phyloP scores from a whole-genome alignment of 192 early-diverging fungal species.

The Rhizophagus prolifer region DNA sequence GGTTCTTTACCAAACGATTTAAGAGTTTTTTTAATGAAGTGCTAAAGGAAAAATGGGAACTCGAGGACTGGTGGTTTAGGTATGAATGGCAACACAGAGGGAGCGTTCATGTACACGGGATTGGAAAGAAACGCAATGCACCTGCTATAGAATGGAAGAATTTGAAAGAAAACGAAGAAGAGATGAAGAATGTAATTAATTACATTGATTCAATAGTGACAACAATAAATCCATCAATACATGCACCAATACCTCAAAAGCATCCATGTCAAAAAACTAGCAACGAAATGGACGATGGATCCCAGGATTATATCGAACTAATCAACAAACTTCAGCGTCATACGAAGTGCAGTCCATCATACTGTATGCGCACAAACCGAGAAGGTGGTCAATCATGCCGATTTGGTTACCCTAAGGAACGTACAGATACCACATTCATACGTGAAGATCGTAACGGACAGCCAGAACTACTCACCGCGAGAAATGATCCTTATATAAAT shows the following conservation, averaged over 20 bases:
- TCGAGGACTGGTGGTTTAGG: too few species aligned
- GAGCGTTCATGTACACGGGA: neutral
- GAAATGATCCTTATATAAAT: neutral
- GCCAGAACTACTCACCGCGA: neutral
- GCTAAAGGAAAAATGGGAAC: slow-evolving; percentile 46
- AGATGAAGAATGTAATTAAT: neutral
- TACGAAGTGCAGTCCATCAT: neutral
- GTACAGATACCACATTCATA: too few species aligned
- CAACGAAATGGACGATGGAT: neutral
- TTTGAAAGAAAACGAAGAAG: neutral
- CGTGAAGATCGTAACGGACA: neutral
- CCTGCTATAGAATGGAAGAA: neutral
- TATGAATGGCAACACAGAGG: too few species aligned
- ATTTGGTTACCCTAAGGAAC: neutral
- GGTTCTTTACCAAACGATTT: neutral
- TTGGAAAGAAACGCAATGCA: neutral
- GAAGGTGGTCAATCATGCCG: neutral
- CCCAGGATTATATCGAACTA: neutral
- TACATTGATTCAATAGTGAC: neutral
- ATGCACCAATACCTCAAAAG: neutral
- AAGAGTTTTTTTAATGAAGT: neutral
- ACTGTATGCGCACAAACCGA: neutral
- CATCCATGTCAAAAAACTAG: neutral
- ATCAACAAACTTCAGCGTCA: neutral
- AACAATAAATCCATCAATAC: neutral